These are phyloP conservation scores for Croton setiger DNA, from an alignment of 441 rosid genomes.

Conservation along the genomic window DNA sequence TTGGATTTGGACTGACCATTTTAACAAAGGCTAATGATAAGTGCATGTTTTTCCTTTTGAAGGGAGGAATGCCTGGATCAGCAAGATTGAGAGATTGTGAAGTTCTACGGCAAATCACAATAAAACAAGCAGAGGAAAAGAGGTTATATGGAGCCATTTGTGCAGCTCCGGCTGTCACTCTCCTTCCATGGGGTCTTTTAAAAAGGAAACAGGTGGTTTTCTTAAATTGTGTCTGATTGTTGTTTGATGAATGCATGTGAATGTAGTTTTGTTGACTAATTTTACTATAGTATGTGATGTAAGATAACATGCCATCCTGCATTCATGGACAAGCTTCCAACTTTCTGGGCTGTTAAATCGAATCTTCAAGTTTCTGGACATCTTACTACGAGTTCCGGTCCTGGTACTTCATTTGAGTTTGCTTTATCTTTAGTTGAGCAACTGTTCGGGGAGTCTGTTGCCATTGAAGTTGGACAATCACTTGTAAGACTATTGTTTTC, in stretches of 20 bases:
- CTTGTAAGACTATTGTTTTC: slow-evolving; percentile 42
- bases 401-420: slow-evolving; percentile 87
- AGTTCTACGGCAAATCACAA: slow-evolving; percentile 55
- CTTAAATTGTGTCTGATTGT: slow-evolving; percentile 13
- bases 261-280: slow-evolving; percentile 43
- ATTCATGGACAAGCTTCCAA: slow-evolving; percentile 76
- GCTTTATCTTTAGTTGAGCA: slow-evolving; percentile 77
- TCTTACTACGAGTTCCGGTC: slow-evolving; percentile 94
- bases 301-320: slow-evolving; percentile 96
- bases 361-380: slow-evolving; percentile 81
- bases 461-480: slow-evolving; percentile 55
- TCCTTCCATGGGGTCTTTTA: slow-evolving; percentile 95
- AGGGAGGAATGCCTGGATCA: slow-evolving; percentile 99
- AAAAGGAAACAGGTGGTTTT: slow-evolving; percentile 56
- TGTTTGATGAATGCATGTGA: slow-evolving; percentile 7
- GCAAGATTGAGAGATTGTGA: slow-evolving; percentile 78
- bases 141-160: slow-evolving; percentile 86
- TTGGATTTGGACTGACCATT: neutral
- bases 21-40: neutral
- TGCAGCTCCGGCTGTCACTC: slow-evolving; percentile 91
- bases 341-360: slow-evolving; percentile 88
- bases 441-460: slow-evolving; percentile 73
- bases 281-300: slow-evolving; percentile 47
- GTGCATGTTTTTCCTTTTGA: no score
- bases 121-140: slow-evolving; percentile 71